Evolutionary conservation across 345 rosid genomes (phyloP), one percentile per base, ranked within the genome.

Genomic region (Eutrema yunnanense): DNA sequence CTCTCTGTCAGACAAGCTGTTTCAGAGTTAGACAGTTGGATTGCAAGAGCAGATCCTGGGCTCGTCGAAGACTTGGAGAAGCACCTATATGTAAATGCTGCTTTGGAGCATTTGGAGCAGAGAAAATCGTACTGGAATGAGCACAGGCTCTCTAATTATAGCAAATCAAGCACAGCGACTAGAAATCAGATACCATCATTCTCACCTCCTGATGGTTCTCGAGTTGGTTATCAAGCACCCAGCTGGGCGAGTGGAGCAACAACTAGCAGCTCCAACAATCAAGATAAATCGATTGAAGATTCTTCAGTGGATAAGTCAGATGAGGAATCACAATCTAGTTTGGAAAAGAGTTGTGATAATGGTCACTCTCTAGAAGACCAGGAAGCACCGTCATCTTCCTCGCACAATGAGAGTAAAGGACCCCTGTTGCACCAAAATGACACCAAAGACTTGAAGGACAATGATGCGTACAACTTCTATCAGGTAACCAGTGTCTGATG

Each of bases 61-160:
- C 90, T 89, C 10, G 92, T 92, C 27, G 97, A 88, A 78, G 99
- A 95, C 76, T 61, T 87, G 66, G 97, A 84, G 82, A 92, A 82
- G 83, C 99, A 89, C 78, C 90, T 97, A 1, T 95, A 88, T 85
- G 99, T 95, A 19, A 86, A 90, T 80, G 92, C 86, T 65, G 96
- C 96, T 37, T 80, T 90, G 86, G 90, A 88, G 53, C 96, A 86
- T 46, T 74, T 95, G 71, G 81, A 90, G 79, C 82, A 83, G 82
- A 87, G 97, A 73, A 88, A 86, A 73, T 72, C 75, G 74, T 83
- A 86, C 74, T 95, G 97, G 99, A 90, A 81, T 77, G 87, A 80
- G 84, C 89, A 84, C 48, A 79, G 69, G 57, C 73, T 75, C 52
- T 67, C 56, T 47, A 57, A 72, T 34, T 48, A 47, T 59, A 64